Evolutionary conservation across 2,329 filamentous ascomycete genomes (phyloP).

Genomic region (Cytospora chrysosperma): DNA sequence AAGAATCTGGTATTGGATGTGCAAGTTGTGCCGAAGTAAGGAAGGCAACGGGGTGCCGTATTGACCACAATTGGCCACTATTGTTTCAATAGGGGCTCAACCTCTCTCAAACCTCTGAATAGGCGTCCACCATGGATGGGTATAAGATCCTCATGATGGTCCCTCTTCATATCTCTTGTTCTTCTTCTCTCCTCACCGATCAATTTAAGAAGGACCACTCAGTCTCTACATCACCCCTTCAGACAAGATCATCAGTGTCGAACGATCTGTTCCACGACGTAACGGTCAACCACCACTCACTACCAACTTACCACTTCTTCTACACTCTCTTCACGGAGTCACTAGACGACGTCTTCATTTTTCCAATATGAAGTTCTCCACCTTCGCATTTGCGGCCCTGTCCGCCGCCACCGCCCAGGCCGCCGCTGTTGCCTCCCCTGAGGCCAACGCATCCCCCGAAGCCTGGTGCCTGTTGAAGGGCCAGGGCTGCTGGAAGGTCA

Average conservation of each 20-base stretch:
- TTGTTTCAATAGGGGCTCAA: constrained; percentile 19
- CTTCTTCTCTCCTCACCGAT: constrained; percentile 10
- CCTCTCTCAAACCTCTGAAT: constrained; percentile 9
- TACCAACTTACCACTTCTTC: neutral
- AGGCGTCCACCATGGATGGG: neutral
- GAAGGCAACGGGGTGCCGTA: neutral
- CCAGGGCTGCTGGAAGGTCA: constrained; percentile 44
- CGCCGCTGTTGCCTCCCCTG: constrained; percentile 29
- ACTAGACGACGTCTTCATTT: neutral
- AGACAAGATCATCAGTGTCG: constrained; percentile 22
- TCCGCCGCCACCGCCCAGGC: constrained; percentile 29
- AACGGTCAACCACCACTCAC: constrained; percentile 13
- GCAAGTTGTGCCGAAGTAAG: neutral
- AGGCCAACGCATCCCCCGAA: constrained; percentile 26
- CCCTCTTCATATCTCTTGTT: neutral
- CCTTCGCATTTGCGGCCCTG: constrained; percentile 30
- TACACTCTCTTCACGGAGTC: constrained; percentile 4
- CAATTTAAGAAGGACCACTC: constrained; percentile 8
- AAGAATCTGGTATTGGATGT: neutral
- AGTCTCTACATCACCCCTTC: constrained; percentile 12
- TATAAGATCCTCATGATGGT: constrained; percentile 14
- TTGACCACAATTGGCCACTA: constrained; percentile 9
- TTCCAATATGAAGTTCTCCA: constrained; percentile 33
- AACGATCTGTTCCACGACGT: constrained; percentile 20
- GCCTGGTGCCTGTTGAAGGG: constrained; percentile 39